Evolutionary conservation across 805 yeast species (phyloP).

Genomic region (Wickerhamiella shivajii): DNA sequence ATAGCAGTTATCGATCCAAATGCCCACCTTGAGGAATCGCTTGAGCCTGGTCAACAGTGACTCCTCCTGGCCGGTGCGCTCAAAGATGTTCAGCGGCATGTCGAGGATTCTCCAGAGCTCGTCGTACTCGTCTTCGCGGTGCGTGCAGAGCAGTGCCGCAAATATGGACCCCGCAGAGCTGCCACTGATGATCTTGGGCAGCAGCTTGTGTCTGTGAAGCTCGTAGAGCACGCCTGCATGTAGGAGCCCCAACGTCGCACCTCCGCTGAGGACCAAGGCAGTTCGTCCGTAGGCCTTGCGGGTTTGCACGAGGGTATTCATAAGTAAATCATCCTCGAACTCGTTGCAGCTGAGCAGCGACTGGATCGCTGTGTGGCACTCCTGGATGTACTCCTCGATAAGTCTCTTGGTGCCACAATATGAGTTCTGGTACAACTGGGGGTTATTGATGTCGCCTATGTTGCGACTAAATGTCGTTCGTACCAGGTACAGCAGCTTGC

Average conservation of each 20-base stretch:
- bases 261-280: constrained; percentile 90
- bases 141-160: constrained; percentile 76
- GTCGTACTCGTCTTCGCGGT: constrained; percentile 49
- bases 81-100: constrained; percentile 42
- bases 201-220: constrained; percentile 51
- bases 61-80: constrained; percentile 38
- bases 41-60: constrained; percentile 38
- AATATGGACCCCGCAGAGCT: constrained; percentile 93
- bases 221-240: constrained; percentile 87
- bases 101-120: constrained; percentile 34
- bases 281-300: constrained; percentile 87
- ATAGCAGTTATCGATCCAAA: constrained; percentile 70
- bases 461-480: constrained; percentile 78
- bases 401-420: constrained; percentile 73
- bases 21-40: constrained; percentile 65
- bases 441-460: constrained; percentile 75
- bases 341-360: constrained; percentile 18
- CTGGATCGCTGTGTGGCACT: constrained; percentile 45
- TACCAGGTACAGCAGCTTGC: constrained; percentile 51
- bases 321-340: constrained; percentile 47
- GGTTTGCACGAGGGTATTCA: constrained; percentile 74
- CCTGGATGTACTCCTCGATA: constrained; percentile 70
- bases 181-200: constrained; percentile 85
- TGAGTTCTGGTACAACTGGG: constrained; percentile 59
- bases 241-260: constrained; percentile 83